Percentiles rank a stretch among this genome's conserved stretches.
These are phyloP conservation scores for Chlorophyllum brunneum DNA, from an alignment of 768 basidiomycete species.

Conservation along the genomic window DNA sequence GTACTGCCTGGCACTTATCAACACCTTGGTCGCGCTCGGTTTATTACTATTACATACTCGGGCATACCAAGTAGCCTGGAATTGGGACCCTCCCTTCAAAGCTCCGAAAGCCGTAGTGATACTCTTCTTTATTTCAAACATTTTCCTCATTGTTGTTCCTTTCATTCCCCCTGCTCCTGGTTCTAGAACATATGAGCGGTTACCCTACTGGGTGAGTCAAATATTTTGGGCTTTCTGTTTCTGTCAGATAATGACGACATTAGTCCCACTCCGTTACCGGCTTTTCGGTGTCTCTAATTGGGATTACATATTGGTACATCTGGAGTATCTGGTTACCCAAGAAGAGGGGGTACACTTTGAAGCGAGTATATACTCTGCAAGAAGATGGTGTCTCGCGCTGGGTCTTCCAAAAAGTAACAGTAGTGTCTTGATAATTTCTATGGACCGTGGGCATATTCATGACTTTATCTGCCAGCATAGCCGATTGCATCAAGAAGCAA, in stretches of 20 bases:
- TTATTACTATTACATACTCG: constrained; percentile 56
- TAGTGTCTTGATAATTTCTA: no score
- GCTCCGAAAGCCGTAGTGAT: constrained; percentile 45
- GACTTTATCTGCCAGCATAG: no score
- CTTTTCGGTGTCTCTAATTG: constrained; percentile 42
- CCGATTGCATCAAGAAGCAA: no score
- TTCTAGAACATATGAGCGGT: constrained; percentile 44
- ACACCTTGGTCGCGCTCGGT: constrained; percentile 57
- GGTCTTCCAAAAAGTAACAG: constrained; percentile 47
- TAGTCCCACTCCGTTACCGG: constrained; percentile 51
- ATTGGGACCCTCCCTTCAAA: constrained; percentile 66
- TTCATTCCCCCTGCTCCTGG: constrained; percentile 57
- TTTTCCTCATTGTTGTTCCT: constrained; percentile 60
- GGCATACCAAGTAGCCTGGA: constrained; percentile 31
- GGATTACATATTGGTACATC: constrained; percentile 54
- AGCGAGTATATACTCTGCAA: constrained; percentile 42
- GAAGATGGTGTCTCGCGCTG: constrained; percentile 58
- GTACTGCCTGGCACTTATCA: constrained; percentile 55
- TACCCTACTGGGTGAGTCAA: constrained; percentile 69
- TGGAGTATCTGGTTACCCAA: constrained; percentile 48
- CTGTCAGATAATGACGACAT: no score
- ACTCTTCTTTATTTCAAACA: constrained; percentile 61
- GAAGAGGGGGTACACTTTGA: constrained; percentile 44
- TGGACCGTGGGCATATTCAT: no score
- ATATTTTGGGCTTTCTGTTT: no score